A percentile compares a stretch with the other conserved stretches of the same genome.
Conservation (phyloP, 768 basidiomycete genomes). For the Pleurotus sapidus region DNA sequence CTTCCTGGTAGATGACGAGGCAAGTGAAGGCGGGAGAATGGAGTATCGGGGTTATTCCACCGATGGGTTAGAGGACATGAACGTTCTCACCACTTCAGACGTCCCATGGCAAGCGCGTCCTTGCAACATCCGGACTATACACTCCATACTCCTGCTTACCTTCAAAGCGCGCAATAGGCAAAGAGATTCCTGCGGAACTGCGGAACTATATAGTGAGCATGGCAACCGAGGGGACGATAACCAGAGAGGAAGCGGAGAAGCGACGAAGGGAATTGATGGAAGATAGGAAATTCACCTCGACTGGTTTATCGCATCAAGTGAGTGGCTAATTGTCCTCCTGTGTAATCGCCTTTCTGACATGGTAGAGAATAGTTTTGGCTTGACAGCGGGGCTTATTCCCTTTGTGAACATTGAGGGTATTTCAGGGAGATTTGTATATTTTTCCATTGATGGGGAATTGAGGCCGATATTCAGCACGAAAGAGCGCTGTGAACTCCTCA, state of each 20-base stretch:
- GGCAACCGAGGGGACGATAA: neutral
- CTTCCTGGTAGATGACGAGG: neutral
- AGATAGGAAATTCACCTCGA: neutral
- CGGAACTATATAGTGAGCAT: neutral
- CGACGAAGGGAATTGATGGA: conserved; percentile 1
- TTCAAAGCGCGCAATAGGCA: neutral
- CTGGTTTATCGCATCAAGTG: neutral
- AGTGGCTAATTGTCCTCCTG: neutral
- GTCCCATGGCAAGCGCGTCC: neutral
- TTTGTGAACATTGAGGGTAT: neutral
- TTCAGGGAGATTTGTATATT: too few species aligned
- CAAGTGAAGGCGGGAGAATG: neutral
- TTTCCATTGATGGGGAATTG: too few species aligned
- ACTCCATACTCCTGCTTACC: neutral
- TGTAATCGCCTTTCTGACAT: neutral
- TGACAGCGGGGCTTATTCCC: neutral
- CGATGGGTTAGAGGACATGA: neutral
- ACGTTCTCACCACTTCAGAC: neutral
- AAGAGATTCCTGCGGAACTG: neutral
- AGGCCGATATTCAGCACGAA: too few species aligned
- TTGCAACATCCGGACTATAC: neutral
- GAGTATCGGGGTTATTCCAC: neutral
- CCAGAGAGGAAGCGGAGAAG: conserved; percentile 2
- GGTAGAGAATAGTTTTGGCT: neutral
- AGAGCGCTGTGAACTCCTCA: too few species aligned